Evolutionary conservation across 257 asterid genomes (phyloP), one percentile per base, ranked within the genome.

Genomic region (Dorcoceras hygrometricum): DNA sequence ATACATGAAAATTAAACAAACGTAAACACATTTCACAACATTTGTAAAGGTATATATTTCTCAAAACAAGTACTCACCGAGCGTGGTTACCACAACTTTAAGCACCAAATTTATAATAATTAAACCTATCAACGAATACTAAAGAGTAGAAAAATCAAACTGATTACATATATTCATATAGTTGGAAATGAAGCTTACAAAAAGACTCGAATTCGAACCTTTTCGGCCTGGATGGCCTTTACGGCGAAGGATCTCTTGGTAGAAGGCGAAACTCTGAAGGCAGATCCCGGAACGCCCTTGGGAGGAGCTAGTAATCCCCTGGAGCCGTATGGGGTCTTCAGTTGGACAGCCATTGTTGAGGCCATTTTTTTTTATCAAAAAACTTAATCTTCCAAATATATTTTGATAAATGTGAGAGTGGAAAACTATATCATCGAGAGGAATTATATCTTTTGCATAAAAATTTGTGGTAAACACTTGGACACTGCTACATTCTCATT

Each of bases 311-410:
- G 76, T 14, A 75, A 76, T 71, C 82, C 84, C 4, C 82, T 83
- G 16, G 93, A 81, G 57, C 88, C 77, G 14, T 82, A 78, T 59
- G 62, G 87, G 83, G 78, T 85, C 73, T 87, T 86, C 18, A 91
- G 86, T 59, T 87, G 95, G 82, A 89, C 88, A 36, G 96, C 89
- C 89, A 87, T 87, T 59, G 96, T 73, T 57, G 96, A 87, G 53
- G 96, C 86, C 96, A 91, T 87, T 79, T 62, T 66, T 4, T 29
- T 29, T 39, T 3, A 18, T 39, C 46, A 8, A 18, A 23, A 23
- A 34, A 22, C 59, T 23, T 8, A 25, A 31, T 22, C 29, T 23
- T n/a, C n/a, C n/a, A 19, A 6, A 1, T 6, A 25, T 25, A 23
- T 14, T 57, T 59, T 32, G 27, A 4, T 22, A 27, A 53, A 31